Evolutionary conservation across 139 green algal genomes (phyloP).

Genomic region (Tetraselmis chui): DNA sequence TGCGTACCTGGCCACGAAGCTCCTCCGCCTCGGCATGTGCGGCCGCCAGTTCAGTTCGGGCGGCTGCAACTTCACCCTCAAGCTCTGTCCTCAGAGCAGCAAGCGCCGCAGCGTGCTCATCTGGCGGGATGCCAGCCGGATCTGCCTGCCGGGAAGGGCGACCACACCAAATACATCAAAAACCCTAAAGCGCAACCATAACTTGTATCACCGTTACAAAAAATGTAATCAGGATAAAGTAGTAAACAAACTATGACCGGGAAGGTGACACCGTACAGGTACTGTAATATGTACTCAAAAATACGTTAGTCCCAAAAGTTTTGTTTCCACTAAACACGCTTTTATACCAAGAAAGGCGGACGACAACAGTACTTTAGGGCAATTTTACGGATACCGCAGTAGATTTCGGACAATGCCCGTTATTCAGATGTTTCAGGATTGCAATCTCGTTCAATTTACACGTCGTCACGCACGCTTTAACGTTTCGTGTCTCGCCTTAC

Average conservation of each 20-base stretch:
- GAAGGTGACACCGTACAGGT: too few relatives aligned
- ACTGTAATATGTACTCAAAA: too few relatives aligned
- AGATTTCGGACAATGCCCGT: too few relatives aligned
- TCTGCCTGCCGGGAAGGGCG: neutral
- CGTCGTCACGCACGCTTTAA: neutral
- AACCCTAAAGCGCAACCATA: conserved; percentile 1
- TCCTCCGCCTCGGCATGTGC: neutral
- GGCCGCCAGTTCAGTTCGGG: neutral
- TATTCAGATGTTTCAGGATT: neutral
- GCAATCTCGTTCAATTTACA: too few relatives aligned
- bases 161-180: neutral
- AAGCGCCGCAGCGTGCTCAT: neutral
- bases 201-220: neutral
- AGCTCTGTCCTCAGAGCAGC: neutral
- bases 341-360: too few relatives aligned
- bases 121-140: neutral
- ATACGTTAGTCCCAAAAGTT: neutral
- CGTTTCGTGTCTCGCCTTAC: neutral
- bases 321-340: too few relatives aligned
- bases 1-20: neutral
- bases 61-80: neutral
- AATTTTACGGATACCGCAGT: too few relatives aligned
- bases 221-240: neutral
- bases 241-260: too few relatives aligned
- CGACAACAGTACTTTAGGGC: too few relatives aligned